Evolutionary conservation across 805 yeast species (phyloP), one percentile per base, ranked within the genome.

Genomic region (Maudiozyma turicensis): DNA sequence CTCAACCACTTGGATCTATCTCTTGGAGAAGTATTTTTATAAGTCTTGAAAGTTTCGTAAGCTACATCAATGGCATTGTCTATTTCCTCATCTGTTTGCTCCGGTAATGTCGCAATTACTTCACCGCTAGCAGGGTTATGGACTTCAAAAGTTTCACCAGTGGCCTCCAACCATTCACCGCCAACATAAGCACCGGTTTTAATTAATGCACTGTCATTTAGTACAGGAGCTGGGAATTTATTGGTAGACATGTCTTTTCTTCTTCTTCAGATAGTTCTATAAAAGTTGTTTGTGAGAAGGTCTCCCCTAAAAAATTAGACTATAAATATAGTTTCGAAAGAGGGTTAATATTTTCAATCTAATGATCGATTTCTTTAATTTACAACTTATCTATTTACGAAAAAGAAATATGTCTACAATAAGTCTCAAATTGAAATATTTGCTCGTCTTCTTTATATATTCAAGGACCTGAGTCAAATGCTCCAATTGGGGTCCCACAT

Each of bases 111-210:
- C 10, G 84, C 81, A 46, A 83, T 70, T 13, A 71, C 67, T 15
- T 73, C 73, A n/a, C 72, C 74, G 29, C 76, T 73, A 0, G 95
- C 95, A 5, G 97, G 97, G 63, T 91, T 87, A 11, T 67, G 64
- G 14, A 90, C 95, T 3, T 72, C 68, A 63, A 88, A 89, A 3
- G 73, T 65, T 14, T 71, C 69, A 7, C 70, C 63, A 11, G 72
- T 64, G 11, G 49, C 33, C 30, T 67, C 57, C 34, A 78, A 63
- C 95, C 95, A 89, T 57, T 80, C 69, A 40, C 96, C 96, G 58
- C 86, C 80, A 64, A 86, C 71, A 55, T 69, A 78, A 3, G 84
- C 84, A 46, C 78, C 75, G n/a, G 81, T 75, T 61, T 73, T 71
- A 50, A 84, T 54, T 37, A 84, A 70, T n/a, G 72, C 71, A 28